Evolutionary conservation across 768 basidiomycete genomes (phyloP).

Genomic region (Naematelia aurantialba): DNA sequence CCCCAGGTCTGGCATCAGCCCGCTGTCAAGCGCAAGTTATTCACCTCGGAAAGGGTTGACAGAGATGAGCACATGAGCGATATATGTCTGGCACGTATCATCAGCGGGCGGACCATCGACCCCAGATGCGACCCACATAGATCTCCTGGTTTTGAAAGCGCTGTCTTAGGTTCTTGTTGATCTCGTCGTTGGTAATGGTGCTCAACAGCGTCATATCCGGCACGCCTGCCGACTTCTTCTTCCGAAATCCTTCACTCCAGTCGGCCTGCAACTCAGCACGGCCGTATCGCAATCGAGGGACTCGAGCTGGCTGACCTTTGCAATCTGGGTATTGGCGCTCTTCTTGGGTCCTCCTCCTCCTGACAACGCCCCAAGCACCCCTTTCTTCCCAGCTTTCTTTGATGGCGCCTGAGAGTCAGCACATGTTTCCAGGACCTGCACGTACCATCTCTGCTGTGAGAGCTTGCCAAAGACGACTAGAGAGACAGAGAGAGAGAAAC

Average conservation of each 20-base stretch:
- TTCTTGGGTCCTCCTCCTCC: too few species aligned
- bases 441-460: slow-evolving; percentile 3
- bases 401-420: slow-evolving; percentile 41
- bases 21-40: slow-evolving; percentile 8
- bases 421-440: neutral
- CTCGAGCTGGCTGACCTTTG: neutral
- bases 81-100: slow-evolving; percentile 75
- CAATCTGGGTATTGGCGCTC: slow-evolving; percentile 3
- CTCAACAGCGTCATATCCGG: slow-evolving; percentile 97
- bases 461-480: neutral
- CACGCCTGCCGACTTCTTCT: slow-evolving; percentile 94
- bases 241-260: slow-evolving; percentile 99
- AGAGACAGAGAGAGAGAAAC: too few species aligned
- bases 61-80: slow-evolving; percentile 97
- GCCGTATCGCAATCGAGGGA: slow-evolving; percentile 1
- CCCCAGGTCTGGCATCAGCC: slow-evolving; percentile 69
- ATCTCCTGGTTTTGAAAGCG: slow-evolving; percentile 93
- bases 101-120: neutral
- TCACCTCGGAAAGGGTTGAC: slow-evolving; percentile 95
- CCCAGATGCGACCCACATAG: slow-evolving; percentile 55
- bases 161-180: slow-evolving; percentile 97
- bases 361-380: slow-evolving; percentile 23
- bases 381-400: slow-evolving; percentile 51
- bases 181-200: slow-evolving; percentile 92
- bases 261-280: slow-evolving; percentile 70